Conservation (phyloP, 805 yeast species). For the Tetrapisispora fleetii region DNA sequence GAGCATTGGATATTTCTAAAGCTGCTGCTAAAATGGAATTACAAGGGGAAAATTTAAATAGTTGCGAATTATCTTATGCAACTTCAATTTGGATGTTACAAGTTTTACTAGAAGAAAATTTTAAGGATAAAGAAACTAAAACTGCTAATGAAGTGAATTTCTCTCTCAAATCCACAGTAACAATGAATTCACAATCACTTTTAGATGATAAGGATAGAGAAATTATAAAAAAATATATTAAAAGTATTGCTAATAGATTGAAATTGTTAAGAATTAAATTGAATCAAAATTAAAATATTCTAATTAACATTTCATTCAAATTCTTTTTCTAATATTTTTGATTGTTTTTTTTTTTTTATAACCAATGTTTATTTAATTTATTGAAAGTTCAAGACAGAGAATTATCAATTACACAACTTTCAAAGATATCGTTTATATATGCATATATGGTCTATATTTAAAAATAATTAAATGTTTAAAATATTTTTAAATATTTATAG, state of each 20-base stretch:
- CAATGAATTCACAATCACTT: constrained; percentile 31
- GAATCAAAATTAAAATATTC: neutral
- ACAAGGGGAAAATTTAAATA: constrained; percentile 43
- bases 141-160: neutral
- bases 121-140: constrained; percentile 19
- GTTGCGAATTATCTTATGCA: constrained; percentile 82
- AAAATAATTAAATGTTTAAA: no score
- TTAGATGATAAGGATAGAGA: constrained; percentile 65
- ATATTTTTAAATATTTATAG: no score
- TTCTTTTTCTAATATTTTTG: neutral
- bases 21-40: constrained; percentile 86
- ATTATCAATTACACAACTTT: no score
- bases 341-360: neutral
- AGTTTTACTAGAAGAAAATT: constrained; percentile 54
- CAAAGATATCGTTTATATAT: no score
- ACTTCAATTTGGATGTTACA: constrained; percentile 95
- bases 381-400: no score
- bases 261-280: constrained; percentile 59
- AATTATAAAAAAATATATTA: constrained; percentile 72
- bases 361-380: neutral
- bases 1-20: constrained; percentile 88
- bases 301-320: neutral
- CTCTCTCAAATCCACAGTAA: neutral
- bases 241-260: constrained; percentile 72
- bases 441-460: neutral